These are phyloP conservation scores for Dalechampia spathulata DNA, from an alignment of 441 rosid species.

Conservation along the genomic window DNA sequence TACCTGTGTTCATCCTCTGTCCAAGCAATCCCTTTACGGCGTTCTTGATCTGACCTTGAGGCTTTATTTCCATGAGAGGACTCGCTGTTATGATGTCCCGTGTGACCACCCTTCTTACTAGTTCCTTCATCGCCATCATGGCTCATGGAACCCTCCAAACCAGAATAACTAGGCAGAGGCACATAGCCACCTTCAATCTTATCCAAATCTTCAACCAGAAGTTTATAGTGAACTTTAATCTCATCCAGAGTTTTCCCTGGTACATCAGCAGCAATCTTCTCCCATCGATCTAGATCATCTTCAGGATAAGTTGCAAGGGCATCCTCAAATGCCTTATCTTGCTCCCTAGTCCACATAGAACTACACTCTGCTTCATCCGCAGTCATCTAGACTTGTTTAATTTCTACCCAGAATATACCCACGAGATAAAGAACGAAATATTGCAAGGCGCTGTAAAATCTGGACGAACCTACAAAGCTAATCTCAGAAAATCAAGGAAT, in stretches of 20 bases:
- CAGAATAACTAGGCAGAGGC: slow-evolving; percentile 66
- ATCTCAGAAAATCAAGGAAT: slow-evolving; percentile 19
- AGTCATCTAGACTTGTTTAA: slow-evolving; percentile 46
- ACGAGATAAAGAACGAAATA: slow-evolving; percentile 20
- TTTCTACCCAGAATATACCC: slow-evolving; percentile 18
- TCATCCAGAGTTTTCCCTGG: slow-evolving; percentile 80
- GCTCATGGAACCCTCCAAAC: slow-evolving; percentile 52
- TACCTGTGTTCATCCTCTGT: slow-evolving; percentile 99
- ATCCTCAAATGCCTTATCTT: slow-evolving; percentile 90
- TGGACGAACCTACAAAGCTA: slow-evolving; percentile 21
- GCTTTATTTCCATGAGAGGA: slow-evolving; percentile 67
- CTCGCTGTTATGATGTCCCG: slow-evolving; percentile 48
- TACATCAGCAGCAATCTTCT: slow-evolving; percentile 78
- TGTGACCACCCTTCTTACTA: slow-evolving; percentile 55
- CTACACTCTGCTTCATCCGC: slow-evolving; percentile 61
- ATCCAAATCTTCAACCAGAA: slow-evolving; percentile 70
- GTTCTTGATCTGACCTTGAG: slow-evolving; percentile 90
- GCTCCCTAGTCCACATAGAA: slow-evolving; percentile 78
- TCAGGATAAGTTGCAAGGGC: slow-evolving; percentile 64
- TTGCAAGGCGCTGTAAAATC: slow-evolving; percentile 14
- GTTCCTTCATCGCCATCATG: slow-evolving; percentile 64
- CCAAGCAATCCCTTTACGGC: slow-evolving; percentile 98
- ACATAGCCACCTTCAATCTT: slow-evolving; percentile 85
- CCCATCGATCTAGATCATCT: slow-evolving; percentile 66
- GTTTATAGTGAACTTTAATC: slow-evolving; percentile 73